Evolutionary conservation across 805 yeast genomes (phyloP).

Genomic region (Hanseniaspora clermontiae): DNA sequence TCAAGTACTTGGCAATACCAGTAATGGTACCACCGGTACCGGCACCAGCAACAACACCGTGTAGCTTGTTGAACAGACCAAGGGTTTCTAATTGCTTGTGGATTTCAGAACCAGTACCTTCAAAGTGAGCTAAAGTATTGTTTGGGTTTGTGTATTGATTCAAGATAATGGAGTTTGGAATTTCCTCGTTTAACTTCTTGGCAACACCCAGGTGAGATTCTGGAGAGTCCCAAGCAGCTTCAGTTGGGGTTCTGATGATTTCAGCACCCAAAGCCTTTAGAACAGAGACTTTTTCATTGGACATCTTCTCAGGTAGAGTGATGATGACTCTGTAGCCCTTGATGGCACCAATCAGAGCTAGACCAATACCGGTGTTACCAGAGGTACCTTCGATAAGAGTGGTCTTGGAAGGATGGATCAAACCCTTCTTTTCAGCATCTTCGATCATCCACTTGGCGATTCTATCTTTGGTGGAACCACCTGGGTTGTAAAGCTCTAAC

Average conservation of each 20-base stretch:
- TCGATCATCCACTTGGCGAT: slow-evolving; percentile 78
- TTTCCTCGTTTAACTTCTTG: slow-evolving; percentile 61
- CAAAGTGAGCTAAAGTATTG: slow-evolving; percentile 75
- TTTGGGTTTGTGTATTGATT: slow-evolving; percentile 71
- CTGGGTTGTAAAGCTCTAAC: slow-evolving; percentile 74
- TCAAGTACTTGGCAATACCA: slow-evolving; percentile 67
- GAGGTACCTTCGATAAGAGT: slow-evolving; percentile 82
- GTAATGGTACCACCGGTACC: slow-evolving; percentile 90
- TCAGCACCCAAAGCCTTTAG: slow-evolving; percentile 84
- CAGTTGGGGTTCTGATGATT: slow-evolving; percentile 81
- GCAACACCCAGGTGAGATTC: slow-evolving; percentile 88
- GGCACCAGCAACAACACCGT: slow-evolving; percentile 77
- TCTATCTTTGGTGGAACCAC: slow-evolving; percentile 83
- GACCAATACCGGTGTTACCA: slow-evolving; percentile 85
- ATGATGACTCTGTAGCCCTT: slow-evolving; percentile 77
- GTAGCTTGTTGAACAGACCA: slow-evolving; percentile 40
- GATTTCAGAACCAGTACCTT: slow-evolving; percentile 74
- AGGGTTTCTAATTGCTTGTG: slow-evolving; percentile 54
- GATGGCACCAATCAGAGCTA: slow-evolving; percentile 77
- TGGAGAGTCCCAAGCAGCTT: slow-evolving; percentile 87
- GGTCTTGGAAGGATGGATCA: slow-evolving; percentile 64
- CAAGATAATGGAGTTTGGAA: slow-evolving; percentile 70
- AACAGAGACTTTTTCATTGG: slow-evolving; percentile 78
- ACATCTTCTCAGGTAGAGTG: slow-evolving; percentile 84
- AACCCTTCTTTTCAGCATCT: slow-evolving; percentile 66